Evolutionary conservation across 2,329 filamentous ascomycete genomes (phyloP), one percentile per base, ranked within the genome.

Genomic region (Diaporthe citriasiana): DNA sequence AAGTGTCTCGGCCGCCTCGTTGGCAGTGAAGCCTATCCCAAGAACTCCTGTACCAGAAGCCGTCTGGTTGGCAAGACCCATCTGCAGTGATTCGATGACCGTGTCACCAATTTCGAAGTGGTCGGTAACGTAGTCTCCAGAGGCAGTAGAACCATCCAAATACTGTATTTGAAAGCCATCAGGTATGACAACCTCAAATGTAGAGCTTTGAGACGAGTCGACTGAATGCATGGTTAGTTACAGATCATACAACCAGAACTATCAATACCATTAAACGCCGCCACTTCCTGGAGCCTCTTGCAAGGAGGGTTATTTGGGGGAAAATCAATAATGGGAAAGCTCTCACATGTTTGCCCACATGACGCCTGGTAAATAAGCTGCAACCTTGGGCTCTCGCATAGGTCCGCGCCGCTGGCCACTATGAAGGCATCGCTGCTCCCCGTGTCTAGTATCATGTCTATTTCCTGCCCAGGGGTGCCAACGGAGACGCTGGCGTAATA

Each of bases 391-490:
- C 82, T 84, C 19, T 77, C 80, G 78, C 86, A 88, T 38, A 87
- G 82, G 77, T 83, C 79, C 22, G 83, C 82, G 35, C 78, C 63
- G 76, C 78, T 71, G 73, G 81, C 77, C 75, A 88, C 82, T 55
- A 92, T 83, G 90, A 90, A 92, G 5, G 90, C 87, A 79, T 92
- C 91, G 76, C 88, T 90, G 80, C 89, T 91, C 38, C 90, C 91
- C 3, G 90, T 92, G 80, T 92, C 90, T 76, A 92, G 85, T 70
- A 89, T 84, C 77, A 92, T 84, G 70, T 81, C 84, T 66, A 91
- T 80, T 4, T 81, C 80, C 80, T 92, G 90, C 0, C 84, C 82
- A 0, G 91, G 91, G 0, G 89, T 91, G 66, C 91, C 91, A 55
- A 92, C 81, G n/a, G 83, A 82, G 55, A 92, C 85, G 68, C 89